Evolutionary conservation across 768 basidiomycete genomes (phyloP).

Genomic region (Candolleomyces eurysporus): DNA sequence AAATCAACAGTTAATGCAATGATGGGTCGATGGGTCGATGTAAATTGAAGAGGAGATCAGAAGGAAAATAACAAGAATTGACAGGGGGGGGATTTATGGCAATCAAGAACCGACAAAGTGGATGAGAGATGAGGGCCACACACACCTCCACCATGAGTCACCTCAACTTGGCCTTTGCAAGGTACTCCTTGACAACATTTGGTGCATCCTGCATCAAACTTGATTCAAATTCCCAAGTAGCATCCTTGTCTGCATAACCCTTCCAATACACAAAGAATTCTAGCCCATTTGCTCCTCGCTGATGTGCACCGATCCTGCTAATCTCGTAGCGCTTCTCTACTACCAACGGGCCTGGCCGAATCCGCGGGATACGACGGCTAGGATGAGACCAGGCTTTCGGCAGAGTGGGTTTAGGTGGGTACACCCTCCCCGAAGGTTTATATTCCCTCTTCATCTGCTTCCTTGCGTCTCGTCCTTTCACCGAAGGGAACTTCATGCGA

Average conservation of each 20-base stretch:
- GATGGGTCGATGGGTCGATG: too few species aligned
- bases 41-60: too few species aligned
- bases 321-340: conserved; percentile 46
- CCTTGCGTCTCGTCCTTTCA: conserved; percentile 36
- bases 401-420: conserved; percentile 29
- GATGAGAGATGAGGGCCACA: too few species aligned
- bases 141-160: background rate
- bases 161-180: conserved; percentile 9
- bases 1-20: too few species aligned
- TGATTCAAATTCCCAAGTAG: conserved; percentile 58
- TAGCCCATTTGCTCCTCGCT: conserved; percentile 29
- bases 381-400: conserved; percentile 58
- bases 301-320: conserved; percentile 36
- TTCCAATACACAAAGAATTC: conserved; percentile 55
- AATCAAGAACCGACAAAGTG: too few species aligned
- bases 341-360: conserved; percentile 34
- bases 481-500: conserved; percentile 49
- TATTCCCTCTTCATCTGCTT: conserved; percentile 39
- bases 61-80: too few species aligned
- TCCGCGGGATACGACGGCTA: conserved; percentile 38
- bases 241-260: conserved; percentile 49
- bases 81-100: too few species aligned
- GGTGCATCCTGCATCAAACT: conserved; percentile 51
- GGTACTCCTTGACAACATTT: conserved; percentile 39
- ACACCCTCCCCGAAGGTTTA: conserved; percentile 18